Evolutionary conservation across 176 grass and related monocot species (phyloP), one percentile per base, ranked within the genome.

Genomic region (Elaeis guineensis): DNA sequence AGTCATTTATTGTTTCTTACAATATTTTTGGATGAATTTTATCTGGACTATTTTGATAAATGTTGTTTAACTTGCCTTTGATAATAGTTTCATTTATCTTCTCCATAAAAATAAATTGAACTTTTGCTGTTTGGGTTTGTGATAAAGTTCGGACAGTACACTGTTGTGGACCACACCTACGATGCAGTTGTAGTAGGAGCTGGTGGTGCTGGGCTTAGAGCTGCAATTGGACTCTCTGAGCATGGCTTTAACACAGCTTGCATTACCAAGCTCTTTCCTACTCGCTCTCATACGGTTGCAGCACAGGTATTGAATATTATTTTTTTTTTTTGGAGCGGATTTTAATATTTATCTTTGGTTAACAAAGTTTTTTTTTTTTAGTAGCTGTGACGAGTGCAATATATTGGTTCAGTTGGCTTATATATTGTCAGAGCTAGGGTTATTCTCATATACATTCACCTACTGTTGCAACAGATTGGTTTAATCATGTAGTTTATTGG

Each of bases 261-360:
- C 80, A 82, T 96, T 64, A 96, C 91, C 75, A 96, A 96, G 80
- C 86, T 96, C 71, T 96, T 96, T 69, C 91, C 91, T 29, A 96
- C 91, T 56, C 86, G 91, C 30, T 96, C 91, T 3, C 91, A 96
- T 62, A 96, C 91, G 0, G 91, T 90, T 22, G 91, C 91, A 1
- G 91, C 91, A 35, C 91, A 96, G 87, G 91, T 90, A 71, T 7
- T 12, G 9, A 2, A 12, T 12, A 39, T 39, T 11, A 2, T 0
- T 39, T 11, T 39, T 39, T 0, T 39, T 39, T 39, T 32, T 39
- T 2, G 9, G 35, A 11, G 1, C 8, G 9, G 35, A 39, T 39
- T 39, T 39, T 39, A 39, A 39, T 39, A 39, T 39, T 39, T 39
- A 9, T 39, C 35, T 39, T 39, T 39, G 6, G 35, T 39, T 12